Base-by-base conservation (phyloP, 768 basidiomycete genomes). In the Tephrocybe sp. region DNA sequence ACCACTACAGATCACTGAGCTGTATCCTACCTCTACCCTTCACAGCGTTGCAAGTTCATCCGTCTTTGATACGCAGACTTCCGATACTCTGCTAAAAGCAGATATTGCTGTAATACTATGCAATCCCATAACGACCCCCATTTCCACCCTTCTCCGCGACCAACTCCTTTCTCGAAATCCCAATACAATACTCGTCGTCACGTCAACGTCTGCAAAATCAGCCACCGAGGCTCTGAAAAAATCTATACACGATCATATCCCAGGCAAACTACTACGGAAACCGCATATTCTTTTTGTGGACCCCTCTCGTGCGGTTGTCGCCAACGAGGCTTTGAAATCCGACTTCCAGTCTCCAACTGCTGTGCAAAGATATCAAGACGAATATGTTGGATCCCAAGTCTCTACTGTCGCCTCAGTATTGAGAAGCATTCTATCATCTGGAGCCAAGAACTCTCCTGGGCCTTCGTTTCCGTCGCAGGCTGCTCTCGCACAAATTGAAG, bases 61-160 rank as follows among this genome's bases (percentile, higher is more conserved):
- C 26, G 35, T 16, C 17, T 35, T 52, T 14, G 34, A 55, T 22
- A 50, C 39, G 30, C 20, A 40, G 50, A 55, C 45, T 41, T 51
- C 59, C 19, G 61, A 55, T 4, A 17, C 57, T 36, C 65, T 76
- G 32, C 51, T 66, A 52, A 66, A 67, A 54, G 82, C 83, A 7
- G 85, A 89, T 58, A 69, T 87, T 33, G 75, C 84, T n/a, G 65
- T 91, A 54, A 56, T 89, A 14, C 70, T 87, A 13, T 77, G 71
- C 60, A 86, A 88, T 52, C 84, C 87, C 5, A 51, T 83, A 34
- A 75, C 77, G 17, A 78, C 74, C 1, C 69, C 78, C 7, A 63
- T 84, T 17, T 57, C 73, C 1, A 61, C 70, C 17, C 62, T 84
- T 8, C 57, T 68, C 20, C 53, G 55, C 26, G 49, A 64, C 1